phyloP scores from a whole-genome alignment of 208 protist genomes.

The Crithidia fasciculata region DNA sequence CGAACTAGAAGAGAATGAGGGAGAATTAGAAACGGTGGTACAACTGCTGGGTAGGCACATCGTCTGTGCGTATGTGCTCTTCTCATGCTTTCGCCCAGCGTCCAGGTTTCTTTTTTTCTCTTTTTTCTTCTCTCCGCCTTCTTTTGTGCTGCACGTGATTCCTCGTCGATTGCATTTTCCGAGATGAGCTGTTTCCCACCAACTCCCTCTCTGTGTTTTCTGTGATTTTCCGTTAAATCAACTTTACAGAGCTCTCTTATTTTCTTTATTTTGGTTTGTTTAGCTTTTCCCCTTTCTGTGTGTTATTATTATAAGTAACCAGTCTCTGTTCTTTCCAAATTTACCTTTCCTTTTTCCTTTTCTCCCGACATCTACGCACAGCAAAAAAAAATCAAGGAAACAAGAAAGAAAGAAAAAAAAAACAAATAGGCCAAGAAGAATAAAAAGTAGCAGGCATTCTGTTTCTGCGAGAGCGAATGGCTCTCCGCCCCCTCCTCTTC shows the following conservation, averaged over 20 bases:
- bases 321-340: background rate
- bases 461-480: background rate
- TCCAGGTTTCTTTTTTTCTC: background rate
- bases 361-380: too few species aligned
- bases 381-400: background rate
- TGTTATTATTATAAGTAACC: background rate
- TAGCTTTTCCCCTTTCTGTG: background rate
- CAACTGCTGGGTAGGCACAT: background rate
- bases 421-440: background rate
- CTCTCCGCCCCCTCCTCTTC: background rate
- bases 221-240: background rate
- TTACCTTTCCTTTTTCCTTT: too few species aligned
- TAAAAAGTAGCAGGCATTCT: background rate
- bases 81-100: background rate
- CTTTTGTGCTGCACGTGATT: background rate
- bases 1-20: background rate
- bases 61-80: background rate
- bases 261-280: background rate
- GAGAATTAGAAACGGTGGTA: background rate
- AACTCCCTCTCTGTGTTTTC: background rate
- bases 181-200: background rate
- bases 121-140: background rate
- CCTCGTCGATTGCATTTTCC: background rate
- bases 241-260: background rate
- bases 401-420: background rate